Conservation (phyloP, 768 basidiomycete genomes). For the Lentinus tigrinus region DNA sequence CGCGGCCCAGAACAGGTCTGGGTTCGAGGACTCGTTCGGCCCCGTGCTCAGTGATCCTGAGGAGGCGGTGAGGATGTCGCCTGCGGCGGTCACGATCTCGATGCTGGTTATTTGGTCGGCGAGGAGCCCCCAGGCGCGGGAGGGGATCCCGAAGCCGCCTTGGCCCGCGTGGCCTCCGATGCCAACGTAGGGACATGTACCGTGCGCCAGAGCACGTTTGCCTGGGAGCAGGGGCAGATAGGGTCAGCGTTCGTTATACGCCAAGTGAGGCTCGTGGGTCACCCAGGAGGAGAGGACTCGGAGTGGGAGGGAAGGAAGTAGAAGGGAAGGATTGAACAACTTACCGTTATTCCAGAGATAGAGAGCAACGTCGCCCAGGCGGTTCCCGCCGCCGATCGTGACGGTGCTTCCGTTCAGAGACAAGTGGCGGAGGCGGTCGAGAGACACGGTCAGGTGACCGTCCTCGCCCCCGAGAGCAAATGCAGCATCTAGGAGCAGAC, state of each 20-base stretch:
- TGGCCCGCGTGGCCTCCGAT: neutral
- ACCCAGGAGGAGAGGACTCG: no score
- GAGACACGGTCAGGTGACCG: neutral
- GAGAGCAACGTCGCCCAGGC: conserved; percentile 1
- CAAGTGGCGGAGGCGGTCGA: conserved; percentile 1
- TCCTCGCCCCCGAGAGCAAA: neutral
- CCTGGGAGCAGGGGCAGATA: neutral
- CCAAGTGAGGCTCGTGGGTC: no score
- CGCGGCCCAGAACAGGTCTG: conserved; percentile 2
- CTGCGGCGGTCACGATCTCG: conserved; percentile 1
- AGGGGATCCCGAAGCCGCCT: neutral
- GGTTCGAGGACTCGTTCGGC: neutral
- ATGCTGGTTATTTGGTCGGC: neutral
- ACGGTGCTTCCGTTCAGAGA: neutral
- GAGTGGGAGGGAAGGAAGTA: no score
- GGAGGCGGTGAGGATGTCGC: neutral
- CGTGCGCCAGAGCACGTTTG: neutral
- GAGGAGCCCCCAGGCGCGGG: neutral
- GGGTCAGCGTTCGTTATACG: no score
- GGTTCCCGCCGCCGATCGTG: neutral
- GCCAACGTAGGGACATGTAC: neutral
- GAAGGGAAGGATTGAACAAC: no score
- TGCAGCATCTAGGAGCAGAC: neutral
- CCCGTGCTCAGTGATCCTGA: no score
- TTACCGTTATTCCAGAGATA: conserved; percentile 1